Evolutionary conservation across 306 rosid genomes (phyloP), one percentile per base, ranked within the genome.

Genomic region (Dalbergia cultrata): DNA sequence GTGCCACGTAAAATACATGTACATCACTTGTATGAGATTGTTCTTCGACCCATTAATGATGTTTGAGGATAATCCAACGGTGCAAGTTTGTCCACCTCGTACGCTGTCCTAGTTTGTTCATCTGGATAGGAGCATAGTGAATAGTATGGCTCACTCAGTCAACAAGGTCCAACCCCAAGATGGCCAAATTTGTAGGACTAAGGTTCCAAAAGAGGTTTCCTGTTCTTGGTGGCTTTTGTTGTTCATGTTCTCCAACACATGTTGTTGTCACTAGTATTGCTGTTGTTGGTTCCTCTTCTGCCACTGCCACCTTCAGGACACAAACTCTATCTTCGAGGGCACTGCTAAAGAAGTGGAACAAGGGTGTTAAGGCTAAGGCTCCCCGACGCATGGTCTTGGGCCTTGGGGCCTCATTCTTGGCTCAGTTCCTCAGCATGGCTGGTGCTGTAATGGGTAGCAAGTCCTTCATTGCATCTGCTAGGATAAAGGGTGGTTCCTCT

Each of bases 401-500:
- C 9, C 62, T 89, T 18, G 92, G 90, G 13, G 78, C 81, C 70
- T 89, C 94, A 0, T 70, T 88, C 54, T 89, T 89, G 70, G 47
- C 87, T 22, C 90, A 87, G 39, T 81, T 87, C 54, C 19, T 81
- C 74, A 53, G 61, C 18, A 90, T 90, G 94, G 64, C 86, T 33
- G 79, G 73, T 76, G 26, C 86, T 13, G 60, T 72, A 4, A 54
- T 70, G 14, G 80, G 81, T 66, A 58, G 22, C 76, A 90, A 83
- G 4, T 81, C 90, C 86, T 91, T 93, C 83, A 67, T 76, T 67
- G 96, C 96, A 57, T 88, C 87, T 60, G 96, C 97, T 4, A 84
- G 90, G 60, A 81, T 78, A 10, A 84, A 68, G 35, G 76, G 74
- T 62, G 75, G 70, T 33, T 31, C 87, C 19, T 87, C 92, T 33